These are phyloP conservation scores for Fraxinus nigra DNA, from an alignment of 305 asterid genomes.

Conservation along the genomic window DNA sequence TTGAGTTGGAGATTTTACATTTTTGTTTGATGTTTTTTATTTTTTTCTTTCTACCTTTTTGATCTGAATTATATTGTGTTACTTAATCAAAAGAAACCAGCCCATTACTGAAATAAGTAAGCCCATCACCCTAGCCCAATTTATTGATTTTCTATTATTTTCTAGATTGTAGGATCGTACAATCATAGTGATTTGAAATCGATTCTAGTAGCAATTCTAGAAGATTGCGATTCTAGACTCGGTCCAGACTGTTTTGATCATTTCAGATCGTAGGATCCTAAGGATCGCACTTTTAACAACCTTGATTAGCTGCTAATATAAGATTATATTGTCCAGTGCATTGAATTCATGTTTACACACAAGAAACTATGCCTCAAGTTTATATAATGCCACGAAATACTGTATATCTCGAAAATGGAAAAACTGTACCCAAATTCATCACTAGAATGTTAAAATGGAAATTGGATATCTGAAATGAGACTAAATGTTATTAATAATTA, in stretches of 20 bases:
- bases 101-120: background rate
- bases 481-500: background rate
- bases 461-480: background rate
- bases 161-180: background rate
- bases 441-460: background rate
- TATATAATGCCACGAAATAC: background rate
- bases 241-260: background rate
- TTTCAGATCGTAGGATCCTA: background rate
- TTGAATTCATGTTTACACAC: background rate
- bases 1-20: background rate
- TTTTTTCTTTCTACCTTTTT: background rate
- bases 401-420: slow-evolving; percentile 4
- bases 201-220: background rate
- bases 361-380: background rate
- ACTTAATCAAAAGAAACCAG: background rate
- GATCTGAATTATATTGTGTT: background rate
- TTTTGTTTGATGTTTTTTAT: background rate
- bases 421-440: background rate
- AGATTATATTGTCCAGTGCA: background rate
- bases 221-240: background rate
- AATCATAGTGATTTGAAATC: background rate
- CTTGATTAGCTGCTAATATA: background rate
- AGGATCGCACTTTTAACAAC: background rate
- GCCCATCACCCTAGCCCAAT: background rate
- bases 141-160: background rate